These are phyloP conservation scores for Pisolithus sp. DNA, from an alignment of 768 basidiomycete species.

Conservation along the genomic window DNA sequence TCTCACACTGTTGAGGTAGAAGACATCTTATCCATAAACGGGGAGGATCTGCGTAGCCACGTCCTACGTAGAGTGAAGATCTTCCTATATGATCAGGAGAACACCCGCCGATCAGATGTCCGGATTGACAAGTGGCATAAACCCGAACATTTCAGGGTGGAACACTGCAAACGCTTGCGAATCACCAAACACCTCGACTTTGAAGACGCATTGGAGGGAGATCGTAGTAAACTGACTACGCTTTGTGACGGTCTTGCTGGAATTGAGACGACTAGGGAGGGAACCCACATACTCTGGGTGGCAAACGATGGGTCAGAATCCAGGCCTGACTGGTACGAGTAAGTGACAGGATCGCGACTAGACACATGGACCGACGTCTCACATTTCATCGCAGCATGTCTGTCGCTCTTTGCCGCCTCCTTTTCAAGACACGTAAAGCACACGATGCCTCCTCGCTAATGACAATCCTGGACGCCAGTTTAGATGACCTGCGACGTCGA, in stretches of 20 bases:
- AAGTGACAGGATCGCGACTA: slow-evolving; percentile 49
- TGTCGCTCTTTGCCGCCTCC: slow-evolving; percentile 64
- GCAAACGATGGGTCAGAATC: slow-evolving; percentile 36
- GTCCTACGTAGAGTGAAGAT: slow-evolving; percentile 76
- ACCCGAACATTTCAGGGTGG: slow-evolving; percentile 56
- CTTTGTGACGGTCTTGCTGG: slow-evolving; percentile 62
- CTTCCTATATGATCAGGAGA: slow-evolving; percentile 80
- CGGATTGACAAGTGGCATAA: slow-evolving; percentile 54
- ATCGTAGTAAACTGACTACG: slow-evolving; percentile 11
- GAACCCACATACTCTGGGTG: slow-evolving; percentile 59
- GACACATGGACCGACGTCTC: background rate
- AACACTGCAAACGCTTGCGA: slow-evolving; percentile 50
- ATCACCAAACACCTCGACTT: slow-evolving; percentile 54
- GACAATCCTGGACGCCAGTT: slow-evolving; percentile 83
- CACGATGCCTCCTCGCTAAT: slow-evolving; percentile 84
- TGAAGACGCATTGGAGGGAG: slow-evolving; percentile 22
- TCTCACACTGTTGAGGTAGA: slow-evolving; percentile 61
- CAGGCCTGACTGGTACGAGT: slow-evolving; percentile 67
- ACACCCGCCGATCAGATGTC: slow-evolving; percentile 45
- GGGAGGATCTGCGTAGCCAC: slow-evolving; percentile 45
- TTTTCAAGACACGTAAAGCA: slow-evolving; percentile 68
- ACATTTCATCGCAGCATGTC: slow-evolving; percentile 53
- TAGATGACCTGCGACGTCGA: slow-evolving; percentile 68
- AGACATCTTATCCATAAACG: slow-evolving; percentile 20
- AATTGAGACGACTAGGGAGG: slow-evolving; percentile 40